Conservation (phyloP, 345 rosid species). For the Excoecaria agallocha region DNA sequence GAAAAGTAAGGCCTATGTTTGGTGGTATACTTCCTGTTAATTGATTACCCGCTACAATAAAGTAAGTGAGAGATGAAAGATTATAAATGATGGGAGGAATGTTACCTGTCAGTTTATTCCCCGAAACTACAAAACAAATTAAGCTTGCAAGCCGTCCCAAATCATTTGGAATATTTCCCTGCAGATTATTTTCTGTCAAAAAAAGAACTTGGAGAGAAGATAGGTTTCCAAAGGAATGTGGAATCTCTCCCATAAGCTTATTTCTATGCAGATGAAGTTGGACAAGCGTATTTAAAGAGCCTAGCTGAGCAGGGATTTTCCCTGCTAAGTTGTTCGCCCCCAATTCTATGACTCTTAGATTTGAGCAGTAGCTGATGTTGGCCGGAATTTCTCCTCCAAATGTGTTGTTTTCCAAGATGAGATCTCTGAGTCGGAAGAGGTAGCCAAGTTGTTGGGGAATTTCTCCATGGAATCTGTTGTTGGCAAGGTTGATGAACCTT, state of each 20-base stretch:
- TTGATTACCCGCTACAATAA: neutral
- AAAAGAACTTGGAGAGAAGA: neutral
- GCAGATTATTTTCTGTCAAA: neutral
- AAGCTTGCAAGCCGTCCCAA: neutral
- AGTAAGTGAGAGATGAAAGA: neutral
- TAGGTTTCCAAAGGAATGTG: neutral
- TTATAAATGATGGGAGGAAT: neutral
- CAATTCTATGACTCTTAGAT: neutral
- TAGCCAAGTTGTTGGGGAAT: neutral
- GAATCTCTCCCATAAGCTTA: neutral
- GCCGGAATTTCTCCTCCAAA: neutral
- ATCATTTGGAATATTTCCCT: neutral
- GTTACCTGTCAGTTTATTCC: neutral
- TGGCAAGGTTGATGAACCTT: neutral
- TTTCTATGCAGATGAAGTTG: rapidly evolving
- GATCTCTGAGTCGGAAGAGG: neutral
- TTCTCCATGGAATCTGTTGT: neutral
- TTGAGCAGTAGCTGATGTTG: neutral
- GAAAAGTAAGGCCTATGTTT: constrained; percentile 1
- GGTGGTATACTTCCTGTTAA: neutral
- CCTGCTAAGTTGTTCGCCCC: neutral
- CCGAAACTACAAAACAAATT: neutral
- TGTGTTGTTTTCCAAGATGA: neutral
- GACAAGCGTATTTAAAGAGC: neutral
- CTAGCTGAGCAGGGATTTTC: neutral